Percentiles rank a stretch among this genome's conserved stretches.
Evolutionary conservation across 352 stramenopile species (phyloP).

Genomic region (Thalassiosira sp.): DNA sequence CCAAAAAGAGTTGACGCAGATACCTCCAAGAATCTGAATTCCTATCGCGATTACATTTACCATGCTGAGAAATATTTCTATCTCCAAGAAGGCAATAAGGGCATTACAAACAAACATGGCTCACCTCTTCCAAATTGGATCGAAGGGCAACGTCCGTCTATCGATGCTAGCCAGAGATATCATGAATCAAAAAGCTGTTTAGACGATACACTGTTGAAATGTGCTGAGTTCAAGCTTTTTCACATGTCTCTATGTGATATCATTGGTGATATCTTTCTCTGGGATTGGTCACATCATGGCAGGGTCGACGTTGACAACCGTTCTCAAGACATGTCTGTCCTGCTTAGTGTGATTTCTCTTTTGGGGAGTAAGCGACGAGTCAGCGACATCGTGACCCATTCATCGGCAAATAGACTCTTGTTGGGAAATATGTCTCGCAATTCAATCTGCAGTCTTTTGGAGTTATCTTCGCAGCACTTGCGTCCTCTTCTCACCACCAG

Average conservation of each 20-base stretch:
- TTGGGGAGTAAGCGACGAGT: constrained; percentile 17
- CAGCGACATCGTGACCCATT: neutral
- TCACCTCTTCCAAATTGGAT: constrained; percentile 15
- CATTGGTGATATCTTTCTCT: constrained; percentile 24
- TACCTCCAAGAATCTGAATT: neutral
- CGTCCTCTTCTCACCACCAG: constrained; percentile 24
- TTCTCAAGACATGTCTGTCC: constrained; percentile 4
- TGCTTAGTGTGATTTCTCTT: constrained; percentile 20
- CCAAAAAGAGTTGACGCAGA: constrained; percentile 4
- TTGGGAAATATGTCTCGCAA: constrained; percentile 1
- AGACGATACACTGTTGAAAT: constrained; percentile 12
- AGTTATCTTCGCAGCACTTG: constrained; percentile 38
- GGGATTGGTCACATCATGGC: neutral
- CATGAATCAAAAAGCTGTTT: neutral
- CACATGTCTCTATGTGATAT: constrained; percentile 39
- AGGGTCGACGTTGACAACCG: neutral
- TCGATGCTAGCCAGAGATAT: neutral
- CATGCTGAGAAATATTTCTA: constrained; percentile 19
- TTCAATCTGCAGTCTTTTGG: constrained; percentile 20
- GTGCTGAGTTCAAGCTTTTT: constrained; percentile 25
- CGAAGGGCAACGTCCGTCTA: neutral
- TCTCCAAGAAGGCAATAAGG: neutral
- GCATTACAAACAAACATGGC: neutral
- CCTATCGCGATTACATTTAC: constrained; percentile 20
- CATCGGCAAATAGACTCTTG: constrained; percentile 1